phyloP scores from a whole-genome alignment of 805 yeast genomes.

The Metschnikowia similis region DNA sequence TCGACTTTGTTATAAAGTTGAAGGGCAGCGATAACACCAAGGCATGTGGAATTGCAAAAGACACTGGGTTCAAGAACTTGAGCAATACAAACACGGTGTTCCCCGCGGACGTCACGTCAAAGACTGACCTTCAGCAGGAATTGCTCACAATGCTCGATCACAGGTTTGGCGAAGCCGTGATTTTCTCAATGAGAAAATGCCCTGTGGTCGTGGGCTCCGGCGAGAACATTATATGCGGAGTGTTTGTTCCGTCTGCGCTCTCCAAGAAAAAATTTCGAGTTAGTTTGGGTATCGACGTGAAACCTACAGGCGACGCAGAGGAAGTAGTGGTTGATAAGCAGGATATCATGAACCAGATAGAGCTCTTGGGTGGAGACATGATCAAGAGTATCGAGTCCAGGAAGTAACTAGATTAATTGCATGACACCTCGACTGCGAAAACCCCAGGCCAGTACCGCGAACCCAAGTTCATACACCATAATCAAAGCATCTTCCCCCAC shows the following conservation, averaged over 20 bases:
- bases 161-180: constrained; percentile 61
- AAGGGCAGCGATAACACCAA: constrained; percentile 40
- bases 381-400: constrained; percentile 38
- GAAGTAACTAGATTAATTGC: constrained; percentile 9
- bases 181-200: constrained; percentile 62
- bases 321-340: constrained; percentile 63
- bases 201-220: constrained; percentile 53
- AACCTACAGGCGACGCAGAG: constrained; percentile 52
- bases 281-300: constrained; percentile 67
- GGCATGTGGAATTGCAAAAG: constrained; percentile 54
- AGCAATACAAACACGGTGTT: constrained; percentile 36
- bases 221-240: constrained; percentile 67
- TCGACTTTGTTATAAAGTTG: constrained; percentile 70
- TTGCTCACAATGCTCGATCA: constrained; percentile 57
- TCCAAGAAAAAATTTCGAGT: constrained; percentile 70
- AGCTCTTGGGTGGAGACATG: constrained; percentile 64
- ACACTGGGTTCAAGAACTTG: constrained; percentile 59
- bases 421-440: constrained; percentile 1
- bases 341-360: constrained; percentile 70
- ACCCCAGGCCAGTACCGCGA: not conserved
- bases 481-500: not conserved
- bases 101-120: constrained; percentile 43
- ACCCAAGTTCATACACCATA: not conserved
- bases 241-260: constrained; percentile 66
- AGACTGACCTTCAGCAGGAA: constrained; percentile 58